phyloP scores from a whole-genome alignment of 768 basidiomycete species.

The Macrocybe gigantea region DNA sequence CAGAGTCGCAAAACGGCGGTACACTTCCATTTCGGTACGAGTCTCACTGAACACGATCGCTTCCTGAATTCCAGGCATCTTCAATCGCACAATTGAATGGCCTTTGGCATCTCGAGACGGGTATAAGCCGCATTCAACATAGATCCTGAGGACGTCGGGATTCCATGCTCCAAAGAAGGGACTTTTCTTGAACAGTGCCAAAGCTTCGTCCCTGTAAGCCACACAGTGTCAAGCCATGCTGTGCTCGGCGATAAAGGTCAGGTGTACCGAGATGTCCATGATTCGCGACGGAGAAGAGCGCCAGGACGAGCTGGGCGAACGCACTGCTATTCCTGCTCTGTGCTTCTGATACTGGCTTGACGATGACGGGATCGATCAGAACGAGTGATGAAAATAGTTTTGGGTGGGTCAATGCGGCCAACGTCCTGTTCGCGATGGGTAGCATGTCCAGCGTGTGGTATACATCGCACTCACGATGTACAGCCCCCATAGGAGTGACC shows the following conservation, averaged over 20 bases:
- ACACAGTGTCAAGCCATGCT: not conserved
- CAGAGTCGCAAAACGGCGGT: conserved; percentile 33
- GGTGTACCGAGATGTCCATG: conserved; percentile 57
- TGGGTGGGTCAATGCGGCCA: conserved; percentile 60
- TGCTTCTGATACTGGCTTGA: conserved; percentile 16
- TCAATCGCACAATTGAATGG: conserved; percentile 45
- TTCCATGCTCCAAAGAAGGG: conserved; percentile 51
- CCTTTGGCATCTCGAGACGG: conserved; percentile 20
- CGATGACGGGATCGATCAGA: conserved; percentile 76
- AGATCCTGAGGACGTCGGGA: conserved; percentile 49
- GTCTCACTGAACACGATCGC: conserved; percentile 52
- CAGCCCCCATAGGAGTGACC: conserved; percentile 88
- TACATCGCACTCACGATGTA: conserved; percentile 50
- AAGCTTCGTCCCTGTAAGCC: conserved; percentile 17
- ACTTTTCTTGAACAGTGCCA: not conserved
- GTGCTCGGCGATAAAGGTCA: not conserved
- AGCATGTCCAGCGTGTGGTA: not conserved
- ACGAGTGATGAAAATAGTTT: conserved; percentile 65
- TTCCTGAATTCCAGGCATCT: conserved; percentile 64
- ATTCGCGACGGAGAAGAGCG: conserved; percentile 52
- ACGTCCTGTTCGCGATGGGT: conserved; percentile 32
- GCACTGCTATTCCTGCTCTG: conserved; percentile 5
- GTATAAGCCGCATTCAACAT: conserved; percentile 55
- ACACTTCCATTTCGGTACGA: conserved; percentile 34
- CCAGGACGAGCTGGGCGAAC: conserved; percentile 24